Base-by-base conservation (phyloP, 1,284 basidiomycete genomes). In the Heterobasidion irregulare region DNA sequence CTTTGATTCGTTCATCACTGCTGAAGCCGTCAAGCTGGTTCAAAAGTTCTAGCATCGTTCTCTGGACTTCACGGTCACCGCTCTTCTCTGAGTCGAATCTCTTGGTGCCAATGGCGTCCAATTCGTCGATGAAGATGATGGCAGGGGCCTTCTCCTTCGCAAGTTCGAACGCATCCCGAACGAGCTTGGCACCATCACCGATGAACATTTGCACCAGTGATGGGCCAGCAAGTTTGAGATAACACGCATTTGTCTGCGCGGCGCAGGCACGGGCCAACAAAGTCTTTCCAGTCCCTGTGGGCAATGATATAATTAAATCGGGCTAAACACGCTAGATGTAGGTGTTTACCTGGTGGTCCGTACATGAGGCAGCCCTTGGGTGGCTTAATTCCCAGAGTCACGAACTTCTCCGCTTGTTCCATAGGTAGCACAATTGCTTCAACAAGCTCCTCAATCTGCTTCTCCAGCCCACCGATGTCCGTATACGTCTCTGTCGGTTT, bases 1-100 rank as follows among this genome's bases (percentile, higher is more conserved):
- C 92, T 83, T 99, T 99, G 78, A 99, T 99, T 57, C 94, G 83
- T 58, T 94, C 90, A 67, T 99, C 95, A 63, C 90, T 94, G 56
- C 92, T 91, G 64, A 73, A 73, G 33, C 86, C 87, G 64, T 91
- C 87, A 33, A 91, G 75, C 72, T 90, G 87, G 68, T 90, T 90
- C 46, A 90, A 73, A 10, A 90, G 75, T 68, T 90, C 87, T 56
- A 91, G 70, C 87, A 91, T 89, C 44, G 87, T 91, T 50, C 87
- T 72, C 68, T 91, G 87, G 48, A 91, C 88, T 67, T 91, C 87
- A 58, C 87, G 76, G 65, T 91, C 86, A 54, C 87, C 87, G 54
- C 83, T 84, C 67, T 88, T 89, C 64, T 87, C 85, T 38, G 83
- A 85, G 66, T 91, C 87, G 71, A 89, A 91, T 38, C 87, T 79